These are phyloP conservation scores for Coriolopsis trogii DNA, from an alignment of 1,284 basidiomycete species.

Conservation along the genomic window DNA sequence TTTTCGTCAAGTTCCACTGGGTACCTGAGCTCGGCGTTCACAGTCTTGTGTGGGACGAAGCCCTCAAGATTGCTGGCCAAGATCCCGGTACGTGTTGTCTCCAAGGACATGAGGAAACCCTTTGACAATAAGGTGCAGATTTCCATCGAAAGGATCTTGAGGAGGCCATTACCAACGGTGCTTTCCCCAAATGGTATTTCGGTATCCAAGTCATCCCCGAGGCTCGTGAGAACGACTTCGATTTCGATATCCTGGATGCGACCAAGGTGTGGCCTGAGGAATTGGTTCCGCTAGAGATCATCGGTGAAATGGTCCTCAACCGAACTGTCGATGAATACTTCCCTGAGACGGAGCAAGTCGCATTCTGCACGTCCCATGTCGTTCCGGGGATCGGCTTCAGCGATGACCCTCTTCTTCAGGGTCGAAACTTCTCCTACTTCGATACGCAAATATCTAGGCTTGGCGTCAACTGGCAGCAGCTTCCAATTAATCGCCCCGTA, in stretches of 20 bases:
- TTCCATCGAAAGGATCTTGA: conserved; percentile 82
- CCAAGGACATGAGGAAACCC: conserved; percentile 1
- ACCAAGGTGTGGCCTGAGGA: conserved; percentile 87
- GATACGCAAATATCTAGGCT: conserved; percentile 79
- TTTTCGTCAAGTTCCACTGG: conserved; percentile 89
- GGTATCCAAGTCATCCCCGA: conserved; percentile 76
- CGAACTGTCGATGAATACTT: conserved; percentile 76
- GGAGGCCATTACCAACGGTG: conserved; percentile 74
- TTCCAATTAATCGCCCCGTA: conserved; percentile 83
- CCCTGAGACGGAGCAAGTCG: conserved; percentile 81
- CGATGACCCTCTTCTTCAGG: conserved; percentile 83
- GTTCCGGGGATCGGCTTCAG: conserved; percentile 84
- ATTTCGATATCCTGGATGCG: conserved; percentile 85
- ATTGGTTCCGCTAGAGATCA: conserved; percentile 70
- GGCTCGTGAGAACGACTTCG: conserved; percentile 69
- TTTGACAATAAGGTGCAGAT: conserved; percentile 42
- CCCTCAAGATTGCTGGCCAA: conserved; percentile 79
- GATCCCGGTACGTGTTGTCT: conserved; percentile 56
- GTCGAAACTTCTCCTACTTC: conserved; percentile 83
- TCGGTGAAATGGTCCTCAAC: conserved; percentile 79
- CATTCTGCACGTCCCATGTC: conserved; percentile 82
- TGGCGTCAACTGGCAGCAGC: conserved; percentile 72
- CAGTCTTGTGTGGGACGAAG: conserved; percentile 86
- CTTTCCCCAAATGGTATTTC: conserved; percentile 75
- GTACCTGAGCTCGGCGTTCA: conserved; percentile 82